These are phyloP conservation scores for Rhynchosporium secalis DNA, from an alignment of 2,329 filamentous ascomycete genomes.

Conservation along the genomic window DNA sequence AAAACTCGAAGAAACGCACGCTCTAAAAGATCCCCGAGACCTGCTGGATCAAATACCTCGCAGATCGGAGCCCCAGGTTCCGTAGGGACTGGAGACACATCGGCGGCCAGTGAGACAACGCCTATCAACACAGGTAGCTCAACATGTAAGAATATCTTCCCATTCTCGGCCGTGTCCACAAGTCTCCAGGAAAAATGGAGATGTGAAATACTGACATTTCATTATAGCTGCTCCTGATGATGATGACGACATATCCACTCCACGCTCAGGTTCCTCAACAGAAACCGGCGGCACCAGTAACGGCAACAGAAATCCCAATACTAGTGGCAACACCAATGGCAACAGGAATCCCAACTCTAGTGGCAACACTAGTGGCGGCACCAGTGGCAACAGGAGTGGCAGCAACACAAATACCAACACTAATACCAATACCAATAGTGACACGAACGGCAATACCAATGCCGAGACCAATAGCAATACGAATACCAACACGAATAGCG, in stretches of 20 bases:
- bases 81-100: neutral
- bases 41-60: conserved; percentile 6
- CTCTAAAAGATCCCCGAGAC: neutral
- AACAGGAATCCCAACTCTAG: neutral
- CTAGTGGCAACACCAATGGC: neutral
- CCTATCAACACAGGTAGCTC: neutral
- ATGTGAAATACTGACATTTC: neutral
- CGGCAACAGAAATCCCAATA: neutral
- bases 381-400: neutral
- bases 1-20: conserved; percentile 2
- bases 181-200: too few relatives aligned
- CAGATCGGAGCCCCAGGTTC: neutral
- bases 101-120: neutral
- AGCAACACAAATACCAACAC: neutral
- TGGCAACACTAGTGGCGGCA: neutral
- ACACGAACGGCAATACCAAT: neutral
- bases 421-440: neutral
- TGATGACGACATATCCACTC: neutral
- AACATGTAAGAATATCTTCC: neutral
- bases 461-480: neutral
- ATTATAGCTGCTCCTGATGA: neutral
- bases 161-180: neutral
- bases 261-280: neutral
- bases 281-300: neutral
- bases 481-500: neutral